Conservation (phyloP, 768 basidiomycete species). For the Naganishia friedmannii region DNA sequence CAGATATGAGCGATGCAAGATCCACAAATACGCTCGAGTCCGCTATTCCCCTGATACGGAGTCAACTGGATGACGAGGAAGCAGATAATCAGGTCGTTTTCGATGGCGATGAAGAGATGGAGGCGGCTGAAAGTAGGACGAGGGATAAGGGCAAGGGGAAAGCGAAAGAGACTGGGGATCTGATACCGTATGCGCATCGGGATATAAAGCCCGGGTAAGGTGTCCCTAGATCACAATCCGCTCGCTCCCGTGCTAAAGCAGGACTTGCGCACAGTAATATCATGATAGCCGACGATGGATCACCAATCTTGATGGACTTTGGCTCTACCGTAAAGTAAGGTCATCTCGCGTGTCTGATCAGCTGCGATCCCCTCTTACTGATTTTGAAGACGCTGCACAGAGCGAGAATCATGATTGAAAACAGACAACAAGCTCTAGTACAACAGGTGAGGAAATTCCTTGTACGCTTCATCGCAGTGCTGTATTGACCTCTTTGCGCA, state of each 20-base stretch:
- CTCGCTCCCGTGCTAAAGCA: background rate
- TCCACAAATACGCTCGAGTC: slow-evolving; percentile 6
- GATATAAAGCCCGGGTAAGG: slow-evolving; percentile 95
- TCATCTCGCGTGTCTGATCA: no score
- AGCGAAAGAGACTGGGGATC: slow-evolving; percentile 53
- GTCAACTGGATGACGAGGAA: slow-evolving; percentile 61
- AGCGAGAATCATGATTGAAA: slow-evolving; percentile 77
- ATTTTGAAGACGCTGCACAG: slow-evolving; percentile 22
- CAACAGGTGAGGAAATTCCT: slow-evolving; percentile 61
- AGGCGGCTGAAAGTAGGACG: slow-evolving; percentile 52
- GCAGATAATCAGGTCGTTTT: slow-evolving; percentile 65
- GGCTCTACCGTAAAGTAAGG: slow-evolving; percentile 72
- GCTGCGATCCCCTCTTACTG: background rate
- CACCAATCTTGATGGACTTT: slow-evolving; percentile 95
- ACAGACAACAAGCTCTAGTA: slow-evolving; percentile 76
- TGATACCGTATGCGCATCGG: slow-evolving; percentile 89
- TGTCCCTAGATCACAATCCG: background rate
- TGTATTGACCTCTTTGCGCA: no score
- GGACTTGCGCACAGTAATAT: slow-evolving; percentile 65
- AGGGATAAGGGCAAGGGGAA: slow-evolving; percentile 36
- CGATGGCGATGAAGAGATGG: slow-evolving; percentile 73
- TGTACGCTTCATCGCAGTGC: no score
- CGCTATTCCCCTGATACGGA: slow-evolving; percentile 20
- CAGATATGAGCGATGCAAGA: slow-evolving; percentile 27
- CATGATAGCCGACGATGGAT: slow-evolving; percentile 90